Evolutionary conservation across 2,329 filamentous ascomycete species (phyloP), one percentile per base, ranked within the genome.

Genomic region (Gyromitra esculenta): DNA sequence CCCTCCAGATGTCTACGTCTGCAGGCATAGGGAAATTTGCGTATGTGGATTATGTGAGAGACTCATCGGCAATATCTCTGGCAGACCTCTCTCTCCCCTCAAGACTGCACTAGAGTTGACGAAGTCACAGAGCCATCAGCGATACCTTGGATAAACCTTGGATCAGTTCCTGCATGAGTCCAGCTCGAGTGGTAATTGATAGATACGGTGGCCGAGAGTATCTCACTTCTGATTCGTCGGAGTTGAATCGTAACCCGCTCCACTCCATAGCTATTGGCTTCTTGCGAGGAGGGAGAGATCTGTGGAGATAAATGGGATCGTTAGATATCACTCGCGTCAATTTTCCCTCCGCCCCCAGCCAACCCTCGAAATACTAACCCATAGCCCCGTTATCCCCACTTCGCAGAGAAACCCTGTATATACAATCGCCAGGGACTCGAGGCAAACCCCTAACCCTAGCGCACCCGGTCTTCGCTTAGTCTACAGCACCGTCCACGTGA

Each of bases 301-400:
- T 31, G 50, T 25, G 11, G n/a, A 37, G 50, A 52, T n/a, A 7
- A 15, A 57, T 45, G 18, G 11, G 64, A 67, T 67, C 64, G 43
- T 57, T n/a, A 21, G 50, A 43, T 56, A 67, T 56, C 64, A 56
- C 64, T 67, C 64, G 64, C 9, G 11, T n/a, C 6, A 50, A 15
- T 5, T 31, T 63, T 18, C 9, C 7, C 15, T 31, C 18, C 18
- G 8, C 13, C 18, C 9, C 11, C 11, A 15, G 43, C 15, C 25
- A 45, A 15, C 50, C 50, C 50, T 11, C 7, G 4, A 37, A n/a
- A 57, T 37, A 11, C 25, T n/a, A 7, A 5, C 3, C 2, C 31
- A 15, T 37, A 18, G 2, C 31, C 5, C 11, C 13, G 7, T 8
- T 31, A 41, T n/a, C 35, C 31, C 8, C 59, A 6, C 15, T 41